Conservation (phyloP, 306 rosid genomes). For the Astragalus glycyphyllos region DNA sequence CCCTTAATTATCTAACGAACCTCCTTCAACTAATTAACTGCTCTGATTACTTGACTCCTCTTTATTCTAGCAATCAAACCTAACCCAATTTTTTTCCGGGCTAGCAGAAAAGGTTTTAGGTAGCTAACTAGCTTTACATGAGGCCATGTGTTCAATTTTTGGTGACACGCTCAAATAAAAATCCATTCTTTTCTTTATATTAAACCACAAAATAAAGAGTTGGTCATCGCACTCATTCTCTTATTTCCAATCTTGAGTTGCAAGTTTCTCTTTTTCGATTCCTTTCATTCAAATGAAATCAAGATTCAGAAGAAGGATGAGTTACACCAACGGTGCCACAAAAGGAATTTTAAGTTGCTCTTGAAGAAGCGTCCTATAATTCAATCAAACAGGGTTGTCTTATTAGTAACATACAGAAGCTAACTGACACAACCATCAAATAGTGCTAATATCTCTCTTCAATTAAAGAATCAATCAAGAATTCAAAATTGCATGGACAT, state of each 20-base stretch:
- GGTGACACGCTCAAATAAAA: neutral
- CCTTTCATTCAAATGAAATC: constrained; percentile 3
- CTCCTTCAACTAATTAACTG: neutral
- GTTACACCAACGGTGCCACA: neutral
- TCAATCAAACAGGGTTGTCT: neutral
- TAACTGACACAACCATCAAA: neutral
- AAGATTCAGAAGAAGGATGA: neutral
- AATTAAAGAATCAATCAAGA: constrained; percentile 13
- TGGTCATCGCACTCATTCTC: neutral
- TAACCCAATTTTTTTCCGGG: neutral
- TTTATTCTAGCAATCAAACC: neutral
- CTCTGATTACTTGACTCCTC: neutral
- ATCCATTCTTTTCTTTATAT: neutral
- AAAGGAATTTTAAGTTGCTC: neutral
- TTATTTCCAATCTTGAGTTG: neutral
- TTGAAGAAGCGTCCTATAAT: neutral
- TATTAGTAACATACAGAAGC: neutral
- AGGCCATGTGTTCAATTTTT: neutral
- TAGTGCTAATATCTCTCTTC: neutral
- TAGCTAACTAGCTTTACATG: neutral
- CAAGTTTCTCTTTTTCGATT: neutral
- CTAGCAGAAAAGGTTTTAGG: neutral
- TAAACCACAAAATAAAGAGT: neutral
- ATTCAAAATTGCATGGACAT: neutral
- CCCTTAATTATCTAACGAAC: neutral